Base-by-base conservation (phyloP, 2,329 filamentous ascomycete species). In the Fusarium sublunatum region DNA sequence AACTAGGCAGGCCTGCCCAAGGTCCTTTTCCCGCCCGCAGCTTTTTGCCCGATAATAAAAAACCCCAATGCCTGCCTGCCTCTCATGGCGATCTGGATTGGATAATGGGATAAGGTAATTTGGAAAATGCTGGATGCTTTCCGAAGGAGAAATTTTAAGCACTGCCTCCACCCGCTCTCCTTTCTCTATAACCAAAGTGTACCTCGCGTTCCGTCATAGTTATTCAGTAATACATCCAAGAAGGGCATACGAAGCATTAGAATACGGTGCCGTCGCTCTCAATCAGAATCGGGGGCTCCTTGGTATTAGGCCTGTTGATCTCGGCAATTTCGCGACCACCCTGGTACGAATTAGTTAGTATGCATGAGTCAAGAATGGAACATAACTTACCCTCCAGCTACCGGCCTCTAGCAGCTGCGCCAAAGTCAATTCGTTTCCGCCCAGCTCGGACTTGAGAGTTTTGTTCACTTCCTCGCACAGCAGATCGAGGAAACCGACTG, bases 251-350 rank as follows among this genome's bases (percentile, higher is more conserved):
- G 25, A 57, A 61, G 43, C 48, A 55, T 75, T 87, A 97, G 75
- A 99, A 98, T 66, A 99, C 92, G 24, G 95, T 98, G 61, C 95
- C 95, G 75, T 99, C 95, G 65, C 92, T 97, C 68, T 96, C 86
- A 70, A 98, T 97, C 79, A 97, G 88, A 73, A 99, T 98, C 5
- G 95, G 95, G 29, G 94, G 92, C 75, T 96, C 92, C 79, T 95
- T 97, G 48, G 95, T 98, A 72, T 97, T 98, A 22, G 95, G 95
- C 68, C 95, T 86, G 69, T 92, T 94, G 65, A 97, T 92, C 79
- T 97, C 94, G 63, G 95, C 95, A 74, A 98, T 91, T 79, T 98
- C 95, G 73, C 95, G 89, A 58, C 95, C 95, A 70, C 94, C 94
- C 93, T 86, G 56, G n/a, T 51, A 44, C 22, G 41, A 53, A 67